A percentile compares a stretch with the other conserved stretches of the same genome.
Evolutionary conservation across 495 filamentous ascomycete genomes (phyloP).

Genomic region (Monascus purpureus): DNA sequence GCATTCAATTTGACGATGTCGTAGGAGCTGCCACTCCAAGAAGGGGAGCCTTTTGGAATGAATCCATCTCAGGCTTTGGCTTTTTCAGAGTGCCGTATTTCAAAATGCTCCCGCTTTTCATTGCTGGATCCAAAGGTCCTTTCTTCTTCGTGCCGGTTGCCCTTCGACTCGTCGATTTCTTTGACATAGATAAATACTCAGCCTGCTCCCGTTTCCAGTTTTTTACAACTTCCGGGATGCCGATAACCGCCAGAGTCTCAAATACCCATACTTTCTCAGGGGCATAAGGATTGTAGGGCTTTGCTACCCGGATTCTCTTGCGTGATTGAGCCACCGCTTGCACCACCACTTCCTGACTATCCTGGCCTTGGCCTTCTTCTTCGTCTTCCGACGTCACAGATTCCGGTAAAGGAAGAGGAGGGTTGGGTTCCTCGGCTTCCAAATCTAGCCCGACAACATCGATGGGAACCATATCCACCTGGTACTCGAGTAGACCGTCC

Average conservation of each 20-base stretch:
- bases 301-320: slow-evolving; percentile 32
- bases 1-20: slow-evolving; percentile 6
- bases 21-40: slow-evolving; percentile 16
- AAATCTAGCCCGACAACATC: slow-evolving; percentile 69
- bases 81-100: slow-evolving; percentile 34
- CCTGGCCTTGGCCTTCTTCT: slow-evolving; percentile 20
- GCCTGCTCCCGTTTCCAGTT: slow-evolving; percentile 57
- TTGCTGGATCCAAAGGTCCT: slow-evolving; percentile 26
- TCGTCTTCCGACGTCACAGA: slow-evolving; percentile 41
- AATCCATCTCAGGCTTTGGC: slow-evolving; percentile 18
- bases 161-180: slow-evolving; percentile 15
- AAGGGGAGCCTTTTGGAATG: slow-evolving; percentile 19
- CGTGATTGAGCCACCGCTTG: slow-evolving; percentile 14
- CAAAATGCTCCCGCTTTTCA: slow-evolving; percentile 32
- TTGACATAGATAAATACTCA: slow-evolving; percentile 18
- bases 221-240: slow-evolving; percentile 57
- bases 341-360: slow-evolving; percentile 19
- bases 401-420: slow-evolving; percentile 30
- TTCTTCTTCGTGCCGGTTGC: slow-evolving; percentile 22
- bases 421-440: slow-evolving; percentile 48
- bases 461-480: slow-evolving; percentile 61
- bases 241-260: slow-evolving; percentile 52
- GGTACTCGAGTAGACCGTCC: slow-evolving; percentile 61
- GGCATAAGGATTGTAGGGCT: slow-evolving; percentile 50
- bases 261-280: slow-evolving; percentile 64